phyloP scores from a whole-genome alignment of 768 basidiomycete genomes.

The Suillus spraguei region DNA sequence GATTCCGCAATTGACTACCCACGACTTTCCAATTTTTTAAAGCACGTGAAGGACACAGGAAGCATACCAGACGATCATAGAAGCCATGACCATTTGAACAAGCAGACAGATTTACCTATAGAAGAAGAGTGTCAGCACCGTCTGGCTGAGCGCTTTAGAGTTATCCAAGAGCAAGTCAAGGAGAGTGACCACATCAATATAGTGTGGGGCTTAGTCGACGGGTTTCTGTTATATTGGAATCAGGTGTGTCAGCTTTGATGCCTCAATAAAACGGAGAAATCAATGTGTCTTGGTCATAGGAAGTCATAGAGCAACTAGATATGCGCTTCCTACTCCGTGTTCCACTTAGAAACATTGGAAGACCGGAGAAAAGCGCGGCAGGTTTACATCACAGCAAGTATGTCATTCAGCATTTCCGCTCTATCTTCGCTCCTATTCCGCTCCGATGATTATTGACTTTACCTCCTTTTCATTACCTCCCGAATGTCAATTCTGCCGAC shows the following conservation, averaged over 20 bases:
- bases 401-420: slow-evolving; percentile 24
- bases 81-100: slow-evolving; percentile 91
- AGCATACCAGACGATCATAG: slow-evolving; percentile 68
- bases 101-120: slow-evolving; percentile 74
- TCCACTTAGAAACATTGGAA: slow-evolving; percentile 72
- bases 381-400: slow-evolving; percentile 91
- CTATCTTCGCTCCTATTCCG: slow-evolving; percentile 14
- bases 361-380: slow-evolving; percentile 75
- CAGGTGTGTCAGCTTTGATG: slow-evolving; percentile 46
- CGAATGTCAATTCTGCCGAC: slow-evolving; percentile 22
- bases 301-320: slow-evolving; percentile 72
- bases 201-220: slow-evolving; percentile 86
- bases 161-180: slow-evolving; percentile 45
- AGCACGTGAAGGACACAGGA: slow-evolving; percentile 65
- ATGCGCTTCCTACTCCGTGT: slow-evolving; percentile 85
- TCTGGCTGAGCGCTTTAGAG: slow-evolving; percentile 59
- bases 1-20: slow-evolving; percentile 88
- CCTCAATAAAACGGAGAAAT: not conserved
- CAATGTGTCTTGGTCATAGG: slow-evolving; percentile 39
- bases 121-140: slow-evolving; percentile 42
- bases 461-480: slow-evolving; percentile 27
- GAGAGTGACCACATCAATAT: slow-evolving; percentile 49
- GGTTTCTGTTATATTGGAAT: slow-evolving; percentile 93
- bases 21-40: slow-evolving; percentile 65
- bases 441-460: slow-evolving; percentile 24